These are phyloP conservation scores for Rhizopus delemar DNA, from an alignment of 371 early-diverging fungal genomes.

Conservation along the genomic window DNA sequence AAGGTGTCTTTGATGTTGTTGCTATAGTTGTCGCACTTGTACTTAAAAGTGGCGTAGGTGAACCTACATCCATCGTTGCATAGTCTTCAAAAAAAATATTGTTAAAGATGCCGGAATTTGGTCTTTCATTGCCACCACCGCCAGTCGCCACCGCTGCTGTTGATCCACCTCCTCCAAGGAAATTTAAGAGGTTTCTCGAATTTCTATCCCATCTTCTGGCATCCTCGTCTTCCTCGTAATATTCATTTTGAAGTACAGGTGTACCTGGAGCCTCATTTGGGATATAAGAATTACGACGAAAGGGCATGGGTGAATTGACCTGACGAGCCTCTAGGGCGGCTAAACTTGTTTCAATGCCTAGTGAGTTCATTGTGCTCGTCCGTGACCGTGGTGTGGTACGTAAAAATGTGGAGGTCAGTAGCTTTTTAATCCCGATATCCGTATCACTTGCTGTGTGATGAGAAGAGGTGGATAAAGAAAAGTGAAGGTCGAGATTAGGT, in stretches of 20 bases:
- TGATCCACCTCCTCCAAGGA: constrained; percentile 32
- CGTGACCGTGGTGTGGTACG: constrained; percentile 53
- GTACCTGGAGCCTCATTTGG: background rate
- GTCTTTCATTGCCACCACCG: constrained; percentile 12
- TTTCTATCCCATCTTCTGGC: constrained; percentile 37
- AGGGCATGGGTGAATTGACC: constrained; percentile 41
- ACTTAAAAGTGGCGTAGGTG: constrained; percentile 14
- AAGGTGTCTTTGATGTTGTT: constrained; percentile 11
- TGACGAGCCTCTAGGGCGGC: constrained; percentile 25
- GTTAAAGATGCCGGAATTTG: constrained; percentile 25
- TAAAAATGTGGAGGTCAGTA: constrained; percentile 34
- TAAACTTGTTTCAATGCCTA: constrained; percentile 30
- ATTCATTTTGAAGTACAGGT: constrained; percentile 8
- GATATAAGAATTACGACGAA: constrained; percentile 40
- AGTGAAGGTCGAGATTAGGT: constrained; percentile 22
- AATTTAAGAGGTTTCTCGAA: constrained; percentile 40
- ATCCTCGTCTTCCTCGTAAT: constrained; percentile 68
- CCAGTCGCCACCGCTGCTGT: background rate
- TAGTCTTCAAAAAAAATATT: constrained; percentile 24
- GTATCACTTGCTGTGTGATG: constrained; percentile 19
- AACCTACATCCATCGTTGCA: constrained; percentile 2
- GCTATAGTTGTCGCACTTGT: constrained; percentile 17
- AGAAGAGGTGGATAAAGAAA: constrained; percentile 25
- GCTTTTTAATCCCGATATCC: constrained; percentile 33
- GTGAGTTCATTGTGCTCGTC: constrained; percentile 55